A percentile compares a stretch with the other conserved stretches of the same genome.
Evolutionary conservation across 2,329 filamentous ascomycete species (phyloP).

Genomic region (Albophoma yamanashiensis): DNA sequence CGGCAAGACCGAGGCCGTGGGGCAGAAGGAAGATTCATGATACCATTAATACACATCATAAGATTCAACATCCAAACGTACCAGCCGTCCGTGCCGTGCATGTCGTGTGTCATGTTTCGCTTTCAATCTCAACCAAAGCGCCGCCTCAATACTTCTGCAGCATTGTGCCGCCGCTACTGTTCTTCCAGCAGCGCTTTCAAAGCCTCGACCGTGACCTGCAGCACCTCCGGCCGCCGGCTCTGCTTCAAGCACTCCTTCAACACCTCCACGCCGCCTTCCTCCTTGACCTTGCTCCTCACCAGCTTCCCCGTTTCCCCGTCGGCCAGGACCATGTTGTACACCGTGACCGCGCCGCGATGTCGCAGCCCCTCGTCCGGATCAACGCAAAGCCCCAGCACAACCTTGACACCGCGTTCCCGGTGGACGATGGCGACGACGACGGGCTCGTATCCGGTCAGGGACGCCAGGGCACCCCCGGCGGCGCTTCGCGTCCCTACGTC

Average conservation of each 20-base stretch:
- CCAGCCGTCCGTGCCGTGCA: background rate
- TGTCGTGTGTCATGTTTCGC: background rate
- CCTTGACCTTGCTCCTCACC: slow-evolving; percentile 49
- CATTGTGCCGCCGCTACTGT: background rate
- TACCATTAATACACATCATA: background rate
- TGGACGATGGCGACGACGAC: slow-evolving; percentile 62
- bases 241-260: slow-evolving; percentile 61
- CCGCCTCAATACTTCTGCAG: background rate
- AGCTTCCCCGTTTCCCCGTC: slow-evolving; percentile 54
- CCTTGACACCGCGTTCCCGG: slow-evolving; percentile 59
- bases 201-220: slow-evolving; percentile 61
- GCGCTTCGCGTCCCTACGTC: slow-evolving; percentile 70
- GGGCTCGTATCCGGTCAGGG: slow-evolving; percentile 67
- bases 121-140: background rate
- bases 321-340: slow-evolving; percentile 61
- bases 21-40: background rate
- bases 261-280: slow-evolving; percentile 52
- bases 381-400: slow-evolving; percentile 70
- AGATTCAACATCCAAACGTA: background rate
- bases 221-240: slow-evolving; percentile 56
- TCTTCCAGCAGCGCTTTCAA: slow-evolving; percentile 53
- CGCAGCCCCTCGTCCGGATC: slow-evolving; percentile 61
- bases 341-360: slow-evolving; percentile 63
- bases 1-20: background rate
- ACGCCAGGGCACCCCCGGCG: slow-evolving; percentile 80